phyloP scores from a whole-genome alignment of 148 eudicot genomes.

The Rheum nobile region DNA sequence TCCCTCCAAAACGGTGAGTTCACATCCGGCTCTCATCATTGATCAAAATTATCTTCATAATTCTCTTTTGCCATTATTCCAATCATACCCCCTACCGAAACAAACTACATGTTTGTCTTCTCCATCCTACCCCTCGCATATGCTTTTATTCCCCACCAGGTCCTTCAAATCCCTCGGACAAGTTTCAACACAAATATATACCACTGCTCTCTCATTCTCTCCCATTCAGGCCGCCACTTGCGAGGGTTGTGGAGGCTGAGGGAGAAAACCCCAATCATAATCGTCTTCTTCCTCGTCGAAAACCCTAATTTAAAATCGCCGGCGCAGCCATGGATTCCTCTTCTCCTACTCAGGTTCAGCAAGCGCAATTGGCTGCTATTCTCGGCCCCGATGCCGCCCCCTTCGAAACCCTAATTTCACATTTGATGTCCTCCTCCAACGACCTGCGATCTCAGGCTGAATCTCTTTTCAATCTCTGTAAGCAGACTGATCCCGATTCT shows the following conservation, averaged over 20 bases:
- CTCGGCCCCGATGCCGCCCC: conserved; percentile 40
- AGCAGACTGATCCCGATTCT: conserved; percentile 54
- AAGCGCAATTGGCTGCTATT: conserved; percentile 36
- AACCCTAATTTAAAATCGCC: not conserved
- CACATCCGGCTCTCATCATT: not conserved
- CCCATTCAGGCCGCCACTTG: not conserved
- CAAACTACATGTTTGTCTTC: not conserved
- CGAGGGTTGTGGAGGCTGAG: not conserved
- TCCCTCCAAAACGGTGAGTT: not conserved
- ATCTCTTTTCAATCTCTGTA: conserved; percentile 45
- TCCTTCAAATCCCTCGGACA: not conserved
- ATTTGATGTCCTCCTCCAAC: conserved; percentile 55
- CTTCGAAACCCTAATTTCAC: conserved; percentile 60
- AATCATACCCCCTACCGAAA: not conserved
- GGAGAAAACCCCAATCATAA: not conserved
- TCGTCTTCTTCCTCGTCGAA: conserved; percentile 4
- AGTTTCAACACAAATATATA: no score
- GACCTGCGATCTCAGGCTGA: conserved; percentile 53
- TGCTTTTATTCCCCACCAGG: not conserved
- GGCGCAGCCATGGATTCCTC: conserved; percentile 12
- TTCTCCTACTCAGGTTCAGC: conserved; percentile 32
- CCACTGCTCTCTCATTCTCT: not conserved
- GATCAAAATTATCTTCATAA: not conserved
- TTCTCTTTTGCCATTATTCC: not conserved
- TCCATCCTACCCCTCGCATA: not conserved